phyloP scores from a whole-genome alignment of 2,329 filamentous ascomycete genomes.

The Trichoderma sp. region DNA sequence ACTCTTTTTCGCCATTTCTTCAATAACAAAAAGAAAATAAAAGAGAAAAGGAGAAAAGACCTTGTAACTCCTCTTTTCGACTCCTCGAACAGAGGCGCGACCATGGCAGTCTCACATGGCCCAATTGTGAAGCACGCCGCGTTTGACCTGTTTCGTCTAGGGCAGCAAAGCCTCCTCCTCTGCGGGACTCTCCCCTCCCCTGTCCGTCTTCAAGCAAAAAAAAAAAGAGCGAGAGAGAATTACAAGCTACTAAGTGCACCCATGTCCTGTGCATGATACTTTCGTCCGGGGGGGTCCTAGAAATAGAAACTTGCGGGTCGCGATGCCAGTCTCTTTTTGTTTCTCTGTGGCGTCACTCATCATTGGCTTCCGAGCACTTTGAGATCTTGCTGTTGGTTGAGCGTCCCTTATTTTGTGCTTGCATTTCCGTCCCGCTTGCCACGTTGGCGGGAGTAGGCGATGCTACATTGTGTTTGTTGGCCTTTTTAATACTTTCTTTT shows the following conservation, averaged over 20 bases:
- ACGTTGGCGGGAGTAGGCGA: constrained; percentile 14
- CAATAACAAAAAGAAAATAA: neutral
- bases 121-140: neutral
- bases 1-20: neutral
- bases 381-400: constrained; percentile 13
- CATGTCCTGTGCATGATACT: neutral
- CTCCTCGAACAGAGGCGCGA: constrained; percentile 6
- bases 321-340: neutral
- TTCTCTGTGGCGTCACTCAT: neutral
- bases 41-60: neutral
- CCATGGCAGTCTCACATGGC: constrained; percentile 18
- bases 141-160: constrained; percentile 16
- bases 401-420: neutral
- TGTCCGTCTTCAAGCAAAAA: neutral
- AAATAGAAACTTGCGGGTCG: constrained; percentile 13
- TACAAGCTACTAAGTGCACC: neutral
- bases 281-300: neutral
- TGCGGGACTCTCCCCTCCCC: neutral
- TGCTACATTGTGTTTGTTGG: constrained; percentile 10
- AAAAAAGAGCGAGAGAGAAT: neutral
- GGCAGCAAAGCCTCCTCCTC: neutral
- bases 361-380: neutral
- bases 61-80: neutral
- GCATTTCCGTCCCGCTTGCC: neutral
- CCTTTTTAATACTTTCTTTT: neutral